Evolutionary conservation across 192 early-diverging fungal genomes (phyloP), one percentile per base, ranked within the genome.

Genomic region (Geosiphon pyriformis): DNA sequence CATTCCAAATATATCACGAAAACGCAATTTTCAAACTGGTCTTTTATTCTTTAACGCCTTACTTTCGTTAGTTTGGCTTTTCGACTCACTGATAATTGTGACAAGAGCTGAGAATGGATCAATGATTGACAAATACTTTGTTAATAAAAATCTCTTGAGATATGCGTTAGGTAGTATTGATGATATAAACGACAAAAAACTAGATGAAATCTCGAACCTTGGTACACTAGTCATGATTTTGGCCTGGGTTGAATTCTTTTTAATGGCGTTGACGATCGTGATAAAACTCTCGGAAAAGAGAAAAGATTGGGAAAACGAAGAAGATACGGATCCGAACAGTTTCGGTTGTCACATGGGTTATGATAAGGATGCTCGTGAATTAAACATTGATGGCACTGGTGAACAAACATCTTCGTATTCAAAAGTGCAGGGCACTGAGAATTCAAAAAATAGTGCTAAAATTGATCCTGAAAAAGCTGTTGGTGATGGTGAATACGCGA

Each of bases 401-500:
- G 15, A 42, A 10, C 15, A 10, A 15, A 42, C 37, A 42, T 15
- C 15, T 42, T n/a, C n/a, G n/a, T n/a, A n/a, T n/a, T n/a, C n/a
- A n/a, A n/a, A n/a, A n/a, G 37, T 42, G 37, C 37, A 10, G 37
- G 37, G 15, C 37, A 42, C 37, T 42, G 15, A 10, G 37, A 42
- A 42, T 15, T 42, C 37, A 10, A 42, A 42, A 42, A 42, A 42
- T 42, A n/a, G n/a, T n/a, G n/a, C n/a, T n/a, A 42, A 42, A 42
- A 42, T 42, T 42, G 37, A 15, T 10, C 6, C 15, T 42, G 15
- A 42, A 42, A 42, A 42, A 42, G 7, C 6, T 6, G 6, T 15
- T 42, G 6, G 7, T 10, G 37, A 42, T 10, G 37, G 23, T 1
- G 53, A 27, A 29, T 55, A 55, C 37, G 70, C 70, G 20, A 63